phyloP scores from a whole-genome alignment of 2,329 filamentous ascomycete species.

The Aureobasidium sp. region DNA sequence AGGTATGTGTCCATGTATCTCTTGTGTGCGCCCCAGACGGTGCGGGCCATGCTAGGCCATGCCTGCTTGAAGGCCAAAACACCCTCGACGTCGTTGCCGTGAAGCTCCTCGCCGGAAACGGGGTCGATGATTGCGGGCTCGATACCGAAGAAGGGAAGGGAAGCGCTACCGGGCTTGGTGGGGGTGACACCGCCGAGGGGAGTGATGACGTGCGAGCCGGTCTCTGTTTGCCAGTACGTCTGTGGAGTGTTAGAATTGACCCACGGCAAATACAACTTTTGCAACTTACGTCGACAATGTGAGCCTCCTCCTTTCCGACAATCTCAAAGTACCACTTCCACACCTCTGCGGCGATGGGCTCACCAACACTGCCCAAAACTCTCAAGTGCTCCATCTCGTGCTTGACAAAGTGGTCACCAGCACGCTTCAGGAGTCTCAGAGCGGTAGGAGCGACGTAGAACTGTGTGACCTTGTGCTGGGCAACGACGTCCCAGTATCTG shows the following conservation, averaged over 20 bases:
- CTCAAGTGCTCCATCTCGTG: slow-evolving; percentile 81
- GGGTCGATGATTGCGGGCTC: slow-evolving; percentile 97
- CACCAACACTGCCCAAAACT: slow-evolving; percentile 87
- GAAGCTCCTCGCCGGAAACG: slow-evolving; percentile 83
- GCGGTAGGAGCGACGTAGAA: slow-evolving; percentile 98
- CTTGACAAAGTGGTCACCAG: slow-evolving; percentile 86
- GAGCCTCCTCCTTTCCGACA: slow-evolving; percentile 86
- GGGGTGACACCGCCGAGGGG: slow-evolving; percentile 88
- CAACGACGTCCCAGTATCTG: slow-evolving; percentile 97
- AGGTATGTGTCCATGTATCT: slow-evolving; percentile 98
- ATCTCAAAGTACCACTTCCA: slow-evolving; percentile 99
- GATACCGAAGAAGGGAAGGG: slow-evolving; percentile 95
- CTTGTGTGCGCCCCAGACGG: slow-evolving; percentile 95
- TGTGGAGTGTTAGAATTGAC: slow-evolving; percentile 30
- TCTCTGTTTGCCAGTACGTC: slow-evolving; percentile 99
- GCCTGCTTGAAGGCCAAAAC: slow-evolving; percentile 94
- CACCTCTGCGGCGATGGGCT: slow-evolving; percentile 94
- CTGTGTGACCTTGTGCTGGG: slow-evolving; percentile 88
- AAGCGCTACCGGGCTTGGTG: slow-evolving; percentile 93
- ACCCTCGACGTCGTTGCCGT: slow-evolving; percentile 94
- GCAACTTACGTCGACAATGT: slow-evolving; percentile 79
- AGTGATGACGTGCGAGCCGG: slow-evolving; percentile 90
- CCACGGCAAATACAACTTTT: not conserved
- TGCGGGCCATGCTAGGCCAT: slow-evolving; percentile 97
- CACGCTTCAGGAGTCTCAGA: slow-evolving; percentile 85